Conservation (phyloP, 768 basidiomycete species). For the Russula brevipes region DNA sequence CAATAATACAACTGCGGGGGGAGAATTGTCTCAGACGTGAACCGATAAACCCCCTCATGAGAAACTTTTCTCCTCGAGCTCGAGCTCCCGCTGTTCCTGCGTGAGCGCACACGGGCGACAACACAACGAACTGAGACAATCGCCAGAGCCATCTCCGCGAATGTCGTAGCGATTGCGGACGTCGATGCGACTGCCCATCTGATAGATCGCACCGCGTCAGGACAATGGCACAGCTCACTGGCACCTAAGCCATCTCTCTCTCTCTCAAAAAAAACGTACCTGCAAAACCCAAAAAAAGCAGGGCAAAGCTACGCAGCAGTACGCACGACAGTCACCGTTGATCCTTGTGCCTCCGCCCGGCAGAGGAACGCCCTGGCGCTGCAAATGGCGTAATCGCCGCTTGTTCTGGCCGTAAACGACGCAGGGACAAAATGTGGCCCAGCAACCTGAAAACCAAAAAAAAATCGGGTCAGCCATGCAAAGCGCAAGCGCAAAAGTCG, state of each 20-base stretch:
- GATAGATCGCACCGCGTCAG: constrained; percentile 24
- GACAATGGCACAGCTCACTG: too few species aligned
- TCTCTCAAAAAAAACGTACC: constrained; percentile 28
- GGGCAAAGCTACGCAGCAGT: constrained; percentile 33
- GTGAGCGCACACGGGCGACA: constrained; percentile 46
- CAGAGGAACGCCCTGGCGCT: constrained; percentile 35
- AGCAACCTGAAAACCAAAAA: constrained; percentile 30
- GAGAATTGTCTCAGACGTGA: background rate
- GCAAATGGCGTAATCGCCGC: constrained; percentile 39
- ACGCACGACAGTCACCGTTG: constrained; percentile 37
- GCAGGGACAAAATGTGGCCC: constrained; percentile 41
- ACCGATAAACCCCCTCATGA: background rate
- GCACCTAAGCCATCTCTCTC: too few species aligned
- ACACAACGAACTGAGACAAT: constrained; percentile 39
- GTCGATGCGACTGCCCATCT: constrained; percentile 36
- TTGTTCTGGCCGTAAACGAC: constrained; percentile 39
- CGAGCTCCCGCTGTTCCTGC: constrained; percentile 45
- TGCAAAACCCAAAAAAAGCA: constrained; percentile 39
- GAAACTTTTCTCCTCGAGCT: constrained; percentile 42
- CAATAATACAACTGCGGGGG: background rate
- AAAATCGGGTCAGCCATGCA: background rate
- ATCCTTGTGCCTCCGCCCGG: constrained; percentile 36
- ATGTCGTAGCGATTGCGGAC: constrained; percentile 45
- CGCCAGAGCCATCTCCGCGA: constrained; percentile 39
- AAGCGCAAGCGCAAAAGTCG: too few species aligned